phyloP scores from a whole-genome alignment of 192 early-diverging fungal species.

The Backusella mclennaniae region DNA sequence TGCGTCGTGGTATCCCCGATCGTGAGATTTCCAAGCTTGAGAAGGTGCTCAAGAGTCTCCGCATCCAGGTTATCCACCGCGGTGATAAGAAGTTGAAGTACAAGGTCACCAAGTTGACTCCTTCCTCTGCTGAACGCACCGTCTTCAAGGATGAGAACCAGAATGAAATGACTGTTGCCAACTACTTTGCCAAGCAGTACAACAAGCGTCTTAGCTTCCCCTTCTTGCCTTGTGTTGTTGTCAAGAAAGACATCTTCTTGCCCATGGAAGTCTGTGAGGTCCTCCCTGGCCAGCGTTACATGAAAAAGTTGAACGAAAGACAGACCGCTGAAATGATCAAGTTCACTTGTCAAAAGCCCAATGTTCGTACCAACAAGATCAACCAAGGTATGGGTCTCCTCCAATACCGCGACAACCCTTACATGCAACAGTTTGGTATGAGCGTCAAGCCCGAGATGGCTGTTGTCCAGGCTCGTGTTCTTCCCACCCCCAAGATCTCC shows the following conservation, averaged over 20 bases:
- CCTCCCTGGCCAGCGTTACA: slow-evolving; percentile 77
- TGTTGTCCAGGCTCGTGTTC: slow-evolving; percentile 70
- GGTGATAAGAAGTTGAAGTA: slow-evolving; percentile 72
- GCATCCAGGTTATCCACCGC: slow-evolving; percentile 57
- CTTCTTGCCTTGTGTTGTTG: slow-evolving; percentile 79
- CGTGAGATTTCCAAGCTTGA: slow-evolving; percentile 48
- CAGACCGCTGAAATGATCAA: slow-evolving; percentile 96
- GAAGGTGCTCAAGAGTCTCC: slow-evolving; percentile 50
- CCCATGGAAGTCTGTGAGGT: slow-evolving; percentile 93
- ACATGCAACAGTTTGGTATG: slow-evolving; percentile 75
- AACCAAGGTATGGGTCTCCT: slow-evolving; percentile 65
- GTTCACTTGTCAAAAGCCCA: slow-evolving; percentile 83
- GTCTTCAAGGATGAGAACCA: slow-evolving; percentile 66
- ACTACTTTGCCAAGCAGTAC: slow-evolving; percentile 80
- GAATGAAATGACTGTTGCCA: slow-evolving; percentile 60
- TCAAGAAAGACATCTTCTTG: slow-evolving; percentile 65
- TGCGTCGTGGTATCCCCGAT: slow-evolving; percentile 46
- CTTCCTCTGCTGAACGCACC: slow-evolving; percentile 62
- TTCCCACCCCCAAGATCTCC: slow-evolving; percentile 75
- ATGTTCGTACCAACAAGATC: slow-evolving; percentile 83
- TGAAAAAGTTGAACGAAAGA: slow-evolving; percentile 78
- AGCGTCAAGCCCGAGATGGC: slow-evolving; percentile 62
- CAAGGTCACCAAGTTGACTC: slow-evolving; percentile 67
- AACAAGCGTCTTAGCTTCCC: slow-evolving; percentile 70
- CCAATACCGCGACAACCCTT: slow-evolving; percentile 67